Percentiles rank a stretch among this genome's conserved stretches.
phyloP scores from a whole-genome alignment of 176 grass and related monocot species.

The Aegilops bicornis region DNA sequence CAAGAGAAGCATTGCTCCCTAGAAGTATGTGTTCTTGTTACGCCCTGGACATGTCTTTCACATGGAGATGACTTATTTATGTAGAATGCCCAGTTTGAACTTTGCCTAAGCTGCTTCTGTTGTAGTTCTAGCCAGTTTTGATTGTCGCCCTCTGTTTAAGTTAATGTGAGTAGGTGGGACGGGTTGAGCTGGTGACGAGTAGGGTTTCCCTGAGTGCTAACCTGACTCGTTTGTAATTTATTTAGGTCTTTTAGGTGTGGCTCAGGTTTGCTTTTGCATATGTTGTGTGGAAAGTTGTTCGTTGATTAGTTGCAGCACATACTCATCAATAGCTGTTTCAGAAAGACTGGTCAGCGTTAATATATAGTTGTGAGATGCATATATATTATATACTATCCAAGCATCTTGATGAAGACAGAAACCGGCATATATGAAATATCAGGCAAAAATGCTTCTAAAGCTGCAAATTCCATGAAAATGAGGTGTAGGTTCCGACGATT shows the following conservation, averaged over 20 bases:
- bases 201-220: background rate
- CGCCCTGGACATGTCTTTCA: background rate
- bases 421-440: background rate
- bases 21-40: background rate
- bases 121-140: background rate
- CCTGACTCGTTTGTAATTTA: background rate
- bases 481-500: background rate
- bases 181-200: background rate
- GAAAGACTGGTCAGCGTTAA: background rate
- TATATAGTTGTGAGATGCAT: background rate
- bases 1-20: background rate
- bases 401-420: background rate
- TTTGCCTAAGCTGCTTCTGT: background rate
- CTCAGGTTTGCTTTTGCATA: background rate
- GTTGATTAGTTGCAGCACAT: background rate
- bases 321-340: background rate
- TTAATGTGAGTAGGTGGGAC: background rate
- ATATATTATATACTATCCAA: too few species aligned
- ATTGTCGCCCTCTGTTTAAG: background rate
- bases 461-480: background rate
- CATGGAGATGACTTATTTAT: background rate
- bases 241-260: background rate
- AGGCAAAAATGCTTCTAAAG: background rate
- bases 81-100: background rate
- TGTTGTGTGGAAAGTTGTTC: background rate